phyloP scores from a whole-genome alignment of 495 filamentous ascomycete genomes.

The Chaetomidium leptoderma region DNA sequence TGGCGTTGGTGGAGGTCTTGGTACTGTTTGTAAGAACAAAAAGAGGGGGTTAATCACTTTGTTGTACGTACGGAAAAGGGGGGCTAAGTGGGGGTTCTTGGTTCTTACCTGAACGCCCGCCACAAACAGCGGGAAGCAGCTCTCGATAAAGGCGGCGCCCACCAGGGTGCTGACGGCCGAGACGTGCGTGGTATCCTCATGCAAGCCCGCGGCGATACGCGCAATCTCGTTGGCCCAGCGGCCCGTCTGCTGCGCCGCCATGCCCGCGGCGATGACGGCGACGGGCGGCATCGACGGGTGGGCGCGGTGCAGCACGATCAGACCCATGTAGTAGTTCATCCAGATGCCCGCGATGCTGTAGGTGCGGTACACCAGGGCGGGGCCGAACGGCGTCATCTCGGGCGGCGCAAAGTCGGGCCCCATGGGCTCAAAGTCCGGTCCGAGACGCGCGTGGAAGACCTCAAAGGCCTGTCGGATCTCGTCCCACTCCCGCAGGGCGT shows the following conservation, averaged over 20 bases:
- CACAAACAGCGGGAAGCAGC: slow-evolving; percentile 76
- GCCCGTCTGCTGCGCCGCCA: slow-evolving; percentile 65
- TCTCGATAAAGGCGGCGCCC: slow-evolving; percentile 76
- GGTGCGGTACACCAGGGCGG: slow-evolving; percentile 75
- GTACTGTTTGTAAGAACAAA: slow-evolving; percentile 50
- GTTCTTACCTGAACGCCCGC: slow-evolving; percentile 66
- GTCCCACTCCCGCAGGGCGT: slow-evolving; percentile 77
- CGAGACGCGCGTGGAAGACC: slow-evolving; percentile 59
- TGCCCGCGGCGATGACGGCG: slow-evolving; percentile 76
- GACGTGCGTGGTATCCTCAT: slow-evolving; percentile 56
- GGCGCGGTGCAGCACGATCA: slow-evolving; percentile 70
- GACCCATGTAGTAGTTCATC: slow-evolving; percentile 75
- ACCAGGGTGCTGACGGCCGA: slow-evolving; percentile 70
- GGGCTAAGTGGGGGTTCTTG: not conserved
- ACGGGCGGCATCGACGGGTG: slow-evolving; percentile 89
- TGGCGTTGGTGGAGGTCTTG: slow-evolving; percentile 63
- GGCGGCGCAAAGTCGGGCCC: slow-evolving; percentile 64
- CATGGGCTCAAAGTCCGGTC: slow-evolving; percentile 74
- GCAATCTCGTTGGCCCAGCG: slow-evolving; percentile 70
- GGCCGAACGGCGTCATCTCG: slow-evolving; percentile 65
- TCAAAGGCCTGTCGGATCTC: slow-evolving; percentile 67
- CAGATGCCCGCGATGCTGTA: slow-evolving; percentile 82
- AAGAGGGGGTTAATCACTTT: not conserved
- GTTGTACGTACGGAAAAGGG: not conserved
- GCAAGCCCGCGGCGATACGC: slow-evolving; percentile 73